Percentiles rank a stretch among this genome's conserved stretches.
These are phyloP conservation scores for Carpinus viminea DNA, from an alignment of 306 rosid species.

Conservation along the genomic window DNA sequence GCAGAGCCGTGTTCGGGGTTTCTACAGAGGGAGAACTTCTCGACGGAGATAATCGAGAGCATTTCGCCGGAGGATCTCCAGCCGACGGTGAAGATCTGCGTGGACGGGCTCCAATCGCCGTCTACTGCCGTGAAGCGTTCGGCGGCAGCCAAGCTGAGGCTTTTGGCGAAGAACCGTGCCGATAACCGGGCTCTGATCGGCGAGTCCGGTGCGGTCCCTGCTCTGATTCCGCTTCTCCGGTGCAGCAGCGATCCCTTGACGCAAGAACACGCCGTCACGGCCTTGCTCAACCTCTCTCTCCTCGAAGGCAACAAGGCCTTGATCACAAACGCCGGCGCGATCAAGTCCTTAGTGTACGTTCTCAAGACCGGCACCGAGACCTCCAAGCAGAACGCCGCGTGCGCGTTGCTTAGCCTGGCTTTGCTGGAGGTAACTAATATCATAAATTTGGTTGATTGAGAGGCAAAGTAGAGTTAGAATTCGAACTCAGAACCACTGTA, in stretches of 20 bases:
- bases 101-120: slow-evolving; percentile 71
- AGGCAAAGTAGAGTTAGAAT: too few species aligned
- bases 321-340: slow-evolving; percentile 79
- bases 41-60: slow-evolving; percentile 92
- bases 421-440: slow-evolving; percentile 40
- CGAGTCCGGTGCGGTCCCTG: slow-evolving; percentile 90
- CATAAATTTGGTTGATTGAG: too few species aligned
- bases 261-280: slow-evolving; percentile 94
- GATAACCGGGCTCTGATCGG: slow-evolving; percentile 83
- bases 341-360: slow-evolving; percentile 80
- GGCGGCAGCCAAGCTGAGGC: slow-evolving; percentile 88
- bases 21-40: slow-evolving; percentile 79
- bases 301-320: slow-evolving; percentile 70
- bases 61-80: slow-evolving; percentile 99
- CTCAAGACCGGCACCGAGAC: slow-evolving; percentile 87
- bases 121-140: slow-evolving; percentile 85
- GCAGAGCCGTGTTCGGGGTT: slow-evolving; percentile 87
- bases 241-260: slow-evolving; percentile 92
- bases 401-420: slow-evolving; percentile 83
- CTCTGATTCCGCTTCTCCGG: slow-evolving; percentile 83
- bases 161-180: slow-evolving; percentile 85
- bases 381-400: slow-evolving; percentile 96
- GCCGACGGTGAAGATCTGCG: slow-evolving; percentile 93
- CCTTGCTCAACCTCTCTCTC: slow-evolving; percentile 77
- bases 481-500: too few species aligned